Evolutionary conservation across 2,329 filamentous ascomycete species (phyloP).

Genomic region (Lachnellula arida): DNA sequence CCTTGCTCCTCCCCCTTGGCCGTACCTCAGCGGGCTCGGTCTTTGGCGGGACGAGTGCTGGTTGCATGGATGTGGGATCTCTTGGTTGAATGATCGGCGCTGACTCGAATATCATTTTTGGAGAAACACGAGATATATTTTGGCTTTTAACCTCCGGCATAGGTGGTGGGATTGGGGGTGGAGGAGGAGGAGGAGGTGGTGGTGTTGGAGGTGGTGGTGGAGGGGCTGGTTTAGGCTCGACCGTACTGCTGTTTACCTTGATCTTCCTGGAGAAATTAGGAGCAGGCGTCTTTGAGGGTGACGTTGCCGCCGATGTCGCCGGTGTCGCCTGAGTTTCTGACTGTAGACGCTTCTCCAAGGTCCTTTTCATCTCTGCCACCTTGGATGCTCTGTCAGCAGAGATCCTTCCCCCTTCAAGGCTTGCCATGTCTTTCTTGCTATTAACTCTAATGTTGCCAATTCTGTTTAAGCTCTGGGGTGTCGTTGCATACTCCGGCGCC

Average conservation of each 20-base stretch:
- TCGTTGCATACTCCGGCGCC: neutral
- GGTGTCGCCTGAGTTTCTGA: neutral
- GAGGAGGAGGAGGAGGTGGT: neutral
- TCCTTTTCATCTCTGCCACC: constrained; percentile 23
- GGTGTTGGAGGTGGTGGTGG: neutral
- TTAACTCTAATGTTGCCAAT: neutral
- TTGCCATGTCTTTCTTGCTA: neutral
- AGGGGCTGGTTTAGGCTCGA: neutral
- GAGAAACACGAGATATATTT: constrained; percentile 1
- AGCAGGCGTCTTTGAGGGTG: neutral
- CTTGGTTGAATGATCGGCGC: neutral
- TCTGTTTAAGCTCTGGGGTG: neutral
- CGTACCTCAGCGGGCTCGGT: neutral
- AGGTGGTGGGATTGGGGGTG: neutral
- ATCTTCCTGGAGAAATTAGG: neutral
- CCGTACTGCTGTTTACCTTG: neutral
- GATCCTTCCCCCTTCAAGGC: neutral
- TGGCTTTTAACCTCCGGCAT: neutral
- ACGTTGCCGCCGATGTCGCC: neutral
- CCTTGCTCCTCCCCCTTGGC: constrained; percentile 10
- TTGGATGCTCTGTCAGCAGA: constrained; percentile 3
- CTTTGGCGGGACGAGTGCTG: neutral
- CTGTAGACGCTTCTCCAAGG: constrained; percentile 18
- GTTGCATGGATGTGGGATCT: neutral
- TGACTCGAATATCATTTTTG: neutral